These are phyloP conservation scores for Aphanomyces stellatus DNA, from an alignment of 352 stramenopile species.

Conservation along the genomic window DNA sequence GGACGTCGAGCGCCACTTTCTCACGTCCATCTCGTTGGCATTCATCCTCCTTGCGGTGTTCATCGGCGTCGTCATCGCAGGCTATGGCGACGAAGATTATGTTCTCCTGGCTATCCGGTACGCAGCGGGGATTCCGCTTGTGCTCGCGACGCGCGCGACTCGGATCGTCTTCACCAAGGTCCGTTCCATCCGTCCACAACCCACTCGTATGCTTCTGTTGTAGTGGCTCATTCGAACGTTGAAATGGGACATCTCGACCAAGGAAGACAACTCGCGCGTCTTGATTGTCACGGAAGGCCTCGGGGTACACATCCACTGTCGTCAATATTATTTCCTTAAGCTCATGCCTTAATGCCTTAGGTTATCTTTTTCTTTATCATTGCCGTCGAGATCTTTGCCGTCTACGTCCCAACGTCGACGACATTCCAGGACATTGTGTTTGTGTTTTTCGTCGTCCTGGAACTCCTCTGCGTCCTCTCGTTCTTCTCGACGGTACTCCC, in stretches of 20 bases:
- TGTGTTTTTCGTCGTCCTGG: slow-evolving; percentile 45
- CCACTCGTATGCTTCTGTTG: background rate
- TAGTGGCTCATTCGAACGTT: slow-evolving; percentile 68
- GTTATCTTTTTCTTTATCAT: slow-evolving; percentile 64
- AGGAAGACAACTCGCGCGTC: slow-evolving; percentile 64
- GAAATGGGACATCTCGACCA: slow-evolving; percentile 56
- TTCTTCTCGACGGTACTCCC: slow-evolving; percentile 55
- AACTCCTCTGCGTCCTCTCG: slow-evolving; percentile 45
- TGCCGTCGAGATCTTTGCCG: slow-evolving; percentile 72
- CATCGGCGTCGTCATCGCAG: slow-evolving; percentile 29
- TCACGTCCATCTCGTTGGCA: slow-evolving; percentile 70
- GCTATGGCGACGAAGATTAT: slow-evolving; percentile 38
- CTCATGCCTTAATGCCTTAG: slow-evolving; percentile 21
- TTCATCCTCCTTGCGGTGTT: slow-evolving; percentile 40
- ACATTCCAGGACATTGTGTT: slow-evolving; percentile 60
- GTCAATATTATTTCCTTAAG: background rate
- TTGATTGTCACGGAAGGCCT: slow-evolving; percentile 74
- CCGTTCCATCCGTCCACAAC: slow-evolving; percentile 6
- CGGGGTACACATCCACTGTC: slow-evolving; percentile 23
- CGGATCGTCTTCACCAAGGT: slow-evolving; percentile 76
- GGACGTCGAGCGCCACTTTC: slow-evolving; percentile 70
- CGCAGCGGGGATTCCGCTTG: slow-evolving; percentile 48
- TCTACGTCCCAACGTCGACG: slow-evolving; percentile 54
- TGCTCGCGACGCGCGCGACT: slow-evolving; percentile 61
- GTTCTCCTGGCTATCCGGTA: slow-evolving; percentile 48